Evolutionary conservation across 192 early-diverging fungal species (phyloP).

Genomic region (Dimargaris xerosporica): DNA sequence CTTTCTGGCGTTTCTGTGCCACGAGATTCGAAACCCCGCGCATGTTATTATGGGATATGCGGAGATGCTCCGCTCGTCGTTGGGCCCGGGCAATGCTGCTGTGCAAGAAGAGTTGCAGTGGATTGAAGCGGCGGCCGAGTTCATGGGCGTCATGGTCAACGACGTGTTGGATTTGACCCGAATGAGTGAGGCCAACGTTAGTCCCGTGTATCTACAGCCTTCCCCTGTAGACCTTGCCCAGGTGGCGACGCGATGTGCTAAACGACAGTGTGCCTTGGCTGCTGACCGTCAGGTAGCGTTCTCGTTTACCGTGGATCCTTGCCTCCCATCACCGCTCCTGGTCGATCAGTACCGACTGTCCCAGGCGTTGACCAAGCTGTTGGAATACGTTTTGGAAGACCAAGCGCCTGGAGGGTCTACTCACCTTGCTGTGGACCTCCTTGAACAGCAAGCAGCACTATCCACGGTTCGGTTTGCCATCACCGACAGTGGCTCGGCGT

Average conservation of each 20-base stretch:
- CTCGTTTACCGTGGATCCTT: conserved; percentile 8
- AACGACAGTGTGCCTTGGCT: conserved; percentile 9
- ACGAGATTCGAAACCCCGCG: conserved; percentile 22
- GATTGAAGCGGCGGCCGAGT: conserved; percentile 15
- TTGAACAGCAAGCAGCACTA: no score
- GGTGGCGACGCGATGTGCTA: conserved; percentile 12
- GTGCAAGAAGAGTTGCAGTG: conserved; percentile 14
- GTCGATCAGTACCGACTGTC: conserved; percentile 11
- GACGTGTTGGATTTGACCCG: conserved; percentile 19
- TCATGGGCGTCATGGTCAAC: conserved; percentile 19
- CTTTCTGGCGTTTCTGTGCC: conserved; percentile 22
- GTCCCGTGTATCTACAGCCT: conserved; percentile 14
- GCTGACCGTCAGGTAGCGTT: conserved; percentile 4
- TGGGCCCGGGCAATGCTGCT: conserved; percentile 10
- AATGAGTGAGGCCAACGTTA: conserved; percentile 12
- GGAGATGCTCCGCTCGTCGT: conserved; percentile 14
- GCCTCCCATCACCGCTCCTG: conserved; percentile 14
- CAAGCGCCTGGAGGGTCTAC: conserved; percentile 3
- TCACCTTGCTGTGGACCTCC: background rate
- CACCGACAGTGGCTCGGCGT: background rate
- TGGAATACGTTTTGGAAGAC: conserved; percentile 16
- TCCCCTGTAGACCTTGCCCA: conserved; percentile 9
- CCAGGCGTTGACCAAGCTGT: conserved; percentile 15
- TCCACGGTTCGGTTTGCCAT: background rate
- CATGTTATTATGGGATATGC: conserved; percentile 20